Percentiles rank a stretch among this genome's conserved stretches.
Conservation (phyloP, 169 alveolate genomes). For the Plasmodium vivax region DNA sequence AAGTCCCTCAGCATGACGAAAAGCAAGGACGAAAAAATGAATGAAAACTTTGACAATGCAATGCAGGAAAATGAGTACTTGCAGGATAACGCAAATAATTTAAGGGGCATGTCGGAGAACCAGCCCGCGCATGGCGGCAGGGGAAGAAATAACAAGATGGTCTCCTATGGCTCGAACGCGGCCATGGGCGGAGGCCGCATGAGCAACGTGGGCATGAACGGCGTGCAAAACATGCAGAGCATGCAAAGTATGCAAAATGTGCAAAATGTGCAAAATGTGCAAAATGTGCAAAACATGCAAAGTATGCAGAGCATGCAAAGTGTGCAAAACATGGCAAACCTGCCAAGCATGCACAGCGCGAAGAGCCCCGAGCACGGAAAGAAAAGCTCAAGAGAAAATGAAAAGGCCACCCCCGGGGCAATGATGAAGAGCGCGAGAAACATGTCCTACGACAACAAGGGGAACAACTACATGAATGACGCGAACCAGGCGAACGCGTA, state of each 20-base stretch:
- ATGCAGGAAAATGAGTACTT: background rate
- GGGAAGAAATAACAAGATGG: slow-evolving; percentile 5
- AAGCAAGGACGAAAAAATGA: slow-evolving; percentile 8
- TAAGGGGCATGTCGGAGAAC: slow-evolving; percentile 11
- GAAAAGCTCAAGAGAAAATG: slow-evolving; percentile 24
- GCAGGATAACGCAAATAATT: slow-evolving; percentile 9
- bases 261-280: background rate
- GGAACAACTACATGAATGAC: slow-evolving; percentile 31
- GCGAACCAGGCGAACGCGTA: background rate
- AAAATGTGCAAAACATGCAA: background rate
- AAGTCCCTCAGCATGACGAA: slow-evolving; percentile 25
- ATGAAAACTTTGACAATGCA: slow-evolving; percentile 17
- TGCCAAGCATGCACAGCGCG: background rate
- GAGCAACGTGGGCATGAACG: background rate
- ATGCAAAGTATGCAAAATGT: background rate
- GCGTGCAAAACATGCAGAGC: background rate
- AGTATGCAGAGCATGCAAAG: background rate
- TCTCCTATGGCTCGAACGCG: background rate
- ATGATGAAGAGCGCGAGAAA: slow-evolving; percentile 18
- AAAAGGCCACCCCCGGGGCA: slow-evolving; percentile 5
- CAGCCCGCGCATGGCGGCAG: background rate
- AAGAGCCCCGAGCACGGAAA: background rate
- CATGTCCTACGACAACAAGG: slow-evolving; percentile 30
- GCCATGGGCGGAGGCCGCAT: background rate
- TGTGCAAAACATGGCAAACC: background rate